Evolutionary conservation across 2,329 filamentous ascomycete genomes (phyloP), one percentile per base, ranked within the genome.

Genomic region (Verticillium klebahnii): DNA sequence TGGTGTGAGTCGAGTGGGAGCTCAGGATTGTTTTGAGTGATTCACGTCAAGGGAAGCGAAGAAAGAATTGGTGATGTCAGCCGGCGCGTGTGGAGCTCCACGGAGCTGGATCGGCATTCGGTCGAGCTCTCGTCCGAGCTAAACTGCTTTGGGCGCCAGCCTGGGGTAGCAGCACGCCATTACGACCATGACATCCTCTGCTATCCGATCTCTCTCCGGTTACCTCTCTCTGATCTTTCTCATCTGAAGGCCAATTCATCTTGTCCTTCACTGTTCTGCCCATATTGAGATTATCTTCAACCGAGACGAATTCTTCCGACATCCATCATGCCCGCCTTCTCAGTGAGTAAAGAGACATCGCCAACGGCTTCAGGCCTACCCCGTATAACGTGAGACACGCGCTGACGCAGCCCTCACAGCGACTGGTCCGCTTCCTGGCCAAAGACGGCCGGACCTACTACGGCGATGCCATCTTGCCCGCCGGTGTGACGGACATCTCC

Each of bases 361-460:
- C 63, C 56, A 56, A 63, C 57, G 17, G 32, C 34, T 54, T 39
- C 58, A 50, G 17, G 8, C n/a, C 40, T 19, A 9, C 14, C 15
- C 5, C 39, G 6, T 23, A 17, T 11, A 50, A 11, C 14, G 45
- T 23, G 19, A 12, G 45, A 50, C 45, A 50, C 19, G n/a, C 5
- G 19, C 45, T 50, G 45, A 50, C 19, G 19, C 23, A 50, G 12
- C 39, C 17, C 7, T 60, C 69, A 91, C 69, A 91, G 86, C 85
- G 88, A 69, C 86, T 93, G 45, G 79, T 93, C 67, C 87, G 90
- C 60, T 93, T 92, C 76, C 82, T 91, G 9, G 86, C 89, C 68
- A 85, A 83, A 68, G 87, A 92, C 69, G 89, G 89, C 71, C 80
- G 80, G 61, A 82, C 84, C 39, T 89, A 91, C 74, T 91, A 91